Conservation (phyloP, 2,329 filamentous ascomycete genomes). For the Cordyceps farinosa region DNA sequence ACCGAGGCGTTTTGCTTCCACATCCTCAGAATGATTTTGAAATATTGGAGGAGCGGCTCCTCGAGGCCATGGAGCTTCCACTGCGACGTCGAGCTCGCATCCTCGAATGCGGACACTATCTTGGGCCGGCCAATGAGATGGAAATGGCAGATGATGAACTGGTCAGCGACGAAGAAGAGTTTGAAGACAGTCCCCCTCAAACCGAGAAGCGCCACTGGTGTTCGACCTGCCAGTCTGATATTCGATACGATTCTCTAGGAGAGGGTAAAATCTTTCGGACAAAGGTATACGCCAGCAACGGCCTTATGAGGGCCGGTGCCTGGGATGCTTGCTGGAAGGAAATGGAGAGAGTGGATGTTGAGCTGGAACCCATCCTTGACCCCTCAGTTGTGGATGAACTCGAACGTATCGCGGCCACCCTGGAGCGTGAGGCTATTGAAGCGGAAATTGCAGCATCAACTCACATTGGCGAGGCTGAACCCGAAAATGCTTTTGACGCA, state of each 20-base stretch:
- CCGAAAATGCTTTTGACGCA: conserved; percentile 19
- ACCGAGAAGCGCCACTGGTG: conserved; percentile 51
- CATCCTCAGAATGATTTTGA: conserved; percentile 81
- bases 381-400: conserved; percentile 56
- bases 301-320: conserved; percentile 84
- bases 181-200: conserved; percentile 26
- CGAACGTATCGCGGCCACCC: conserved; percentile 48
- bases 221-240: conserved; percentile 51
- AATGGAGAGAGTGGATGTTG: conserved; percentile 97
- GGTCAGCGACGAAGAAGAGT: conserved; percentile 44
- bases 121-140: conserved; percentile 55
- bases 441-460: conserved; percentile 27
- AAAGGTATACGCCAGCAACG: conserved; percentile 92
- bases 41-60: conserved; percentile 69
- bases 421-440: conserved; percentile 38
- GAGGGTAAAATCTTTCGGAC: conserved; percentile 64
- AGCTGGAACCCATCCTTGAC: conserved; percentile 73
- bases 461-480: conserved; percentile 18
- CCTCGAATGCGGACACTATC: conserved; percentile 73
- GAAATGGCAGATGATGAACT: conserved; percentile 42
- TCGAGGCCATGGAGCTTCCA: conserved; percentile 71
- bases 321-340: conserved; percentile 95
- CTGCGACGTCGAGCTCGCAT: conserved; percentile 62
- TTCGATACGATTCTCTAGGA: conserved; percentile 51
- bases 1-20: conserved; percentile 69